Conservation (phyloP, 2,329 filamentous ascomycete genomes). For the Colletotrichum lindemuthianum region DNA sequence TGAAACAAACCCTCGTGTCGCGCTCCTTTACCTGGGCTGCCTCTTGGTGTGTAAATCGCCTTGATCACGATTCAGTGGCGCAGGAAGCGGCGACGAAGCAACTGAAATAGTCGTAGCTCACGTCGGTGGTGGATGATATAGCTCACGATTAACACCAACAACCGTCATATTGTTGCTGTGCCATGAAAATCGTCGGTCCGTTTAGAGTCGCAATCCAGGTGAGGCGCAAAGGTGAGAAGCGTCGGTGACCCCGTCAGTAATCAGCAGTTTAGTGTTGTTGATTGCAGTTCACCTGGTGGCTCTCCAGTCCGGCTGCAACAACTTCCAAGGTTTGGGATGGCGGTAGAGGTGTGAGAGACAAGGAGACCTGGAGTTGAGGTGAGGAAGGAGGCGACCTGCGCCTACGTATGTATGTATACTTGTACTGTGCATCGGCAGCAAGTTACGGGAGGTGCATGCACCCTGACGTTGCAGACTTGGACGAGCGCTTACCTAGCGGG, state of each 20-base stretch:
- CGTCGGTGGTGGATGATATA: constrained; percentile 4
- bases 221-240: constrained; percentile 1
- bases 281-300: constrained; percentile 19
- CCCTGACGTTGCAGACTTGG: constrained; percentile 32
- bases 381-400: constrained; percentile 1
- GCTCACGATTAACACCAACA: constrained; percentile 10
- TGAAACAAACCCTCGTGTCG: constrained; percentile 34
- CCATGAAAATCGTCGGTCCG: constrained; percentile 29
- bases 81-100: background rate
- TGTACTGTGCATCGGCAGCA: too few species aligned
- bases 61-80: constrained; percentile 27
- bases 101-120: background rate
- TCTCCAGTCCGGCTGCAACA: constrained; percentile 26
- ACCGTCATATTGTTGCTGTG: constrained; percentile 31
- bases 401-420: too few species aligned
- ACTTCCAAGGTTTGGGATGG: constrained; percentile 34
- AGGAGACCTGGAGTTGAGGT: constrained; percentile 1
- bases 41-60: constrained; percentile 23
- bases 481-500: constrained; percentile 28
- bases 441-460: constrained; percentile 23
- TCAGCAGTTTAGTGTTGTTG: background rate
- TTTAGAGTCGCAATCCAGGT: constrained; percentile 18
- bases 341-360: constrained; percentile 19
- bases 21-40: constrained; percentile 12
- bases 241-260: constrained; percentile 21